Conservation (phyloP, 2,329 filamentous ascomycete genomes). For the Scedosporium minutisporum region DNA sequence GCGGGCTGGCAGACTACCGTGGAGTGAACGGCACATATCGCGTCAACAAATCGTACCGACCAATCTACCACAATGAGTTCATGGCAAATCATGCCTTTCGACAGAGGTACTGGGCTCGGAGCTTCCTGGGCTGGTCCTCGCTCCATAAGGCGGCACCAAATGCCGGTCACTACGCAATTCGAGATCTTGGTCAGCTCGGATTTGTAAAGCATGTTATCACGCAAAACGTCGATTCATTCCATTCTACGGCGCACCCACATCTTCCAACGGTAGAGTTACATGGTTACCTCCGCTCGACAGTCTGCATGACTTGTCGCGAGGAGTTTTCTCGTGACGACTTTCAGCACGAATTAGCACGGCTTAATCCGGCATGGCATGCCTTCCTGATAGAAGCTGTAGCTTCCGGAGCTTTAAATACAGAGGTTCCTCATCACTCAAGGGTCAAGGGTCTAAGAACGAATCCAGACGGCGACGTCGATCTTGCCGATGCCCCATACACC, state of each 20-base stretch:
- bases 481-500: conserved; percentile 77
- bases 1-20: conserved; percentile 85
- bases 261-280: conserved; percentile 78
- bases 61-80: conserved; percentile 92
- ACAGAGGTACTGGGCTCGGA: conserved; percentile 92
- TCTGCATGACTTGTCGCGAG: conserved; percentile 70
- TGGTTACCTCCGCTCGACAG: conserved; percentile 72
- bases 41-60: conserved; percentile 79
- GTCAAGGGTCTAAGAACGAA: conserved; percentile 70
- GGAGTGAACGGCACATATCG: conserved; percentile 86
- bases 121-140: conserved; percentile 85
- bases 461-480: conserved; percentile 87
- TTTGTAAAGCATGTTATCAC: conserved; percentile 72
- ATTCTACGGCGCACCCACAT: conserved; percentile 63
- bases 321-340: conserved; percentile 65
- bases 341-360: conserved; percentile 61
- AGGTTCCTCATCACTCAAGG: conserved; percentile 26
- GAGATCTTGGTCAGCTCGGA: conserved; percentile 61
- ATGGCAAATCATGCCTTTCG: conserved; percentile 68
- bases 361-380: conserved; percentile 80
- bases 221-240: conserved; percentile 96
- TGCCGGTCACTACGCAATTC: conserved; percentile 65
- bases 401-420: conserved; percentile 34
- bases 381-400: conserved; percentile 69
- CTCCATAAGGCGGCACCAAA: conserved; percentile 74